Evolutionary conservation across 2,329 filamentous ascomycete genomes (phyloP), one percentile per base, ranked within the genome.

Genomic region (Epichloe gansuensis): DNA sequence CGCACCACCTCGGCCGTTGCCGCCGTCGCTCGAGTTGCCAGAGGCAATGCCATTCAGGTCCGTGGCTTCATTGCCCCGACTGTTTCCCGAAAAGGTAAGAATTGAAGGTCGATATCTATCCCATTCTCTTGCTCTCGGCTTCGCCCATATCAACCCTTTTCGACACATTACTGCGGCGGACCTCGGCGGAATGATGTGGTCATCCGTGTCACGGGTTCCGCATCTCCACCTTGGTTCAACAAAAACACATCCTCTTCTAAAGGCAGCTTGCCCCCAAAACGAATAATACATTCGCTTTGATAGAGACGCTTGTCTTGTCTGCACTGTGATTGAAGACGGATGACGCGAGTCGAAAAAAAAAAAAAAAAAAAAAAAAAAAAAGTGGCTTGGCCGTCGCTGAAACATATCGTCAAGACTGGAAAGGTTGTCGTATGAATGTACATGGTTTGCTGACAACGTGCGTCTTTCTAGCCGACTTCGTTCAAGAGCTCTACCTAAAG

Each of bases 401-500:
- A 31, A 4, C 3, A 31, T 31, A 8, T 31, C 3, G 31, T 31
- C 31, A 31, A 11, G 31, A 31, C 5, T 21, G 8, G n/a, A 25
- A 4, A 8, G 8, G 3, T 31, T 31, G 31, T 31, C 31, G 9
- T 31, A 11, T 11, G 8, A 8, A 31, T 31, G 31, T 8, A 8
- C 9, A 31, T 31, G 9, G 5, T 31, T n/a, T 47, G 21, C 45
- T 53, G 38, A 50, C 25, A 5, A 5, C 5, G 3, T 12, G 13
- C 15, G 21, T 34, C 11, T 34, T 47, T 52, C 28, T 68, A 97
- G 93, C 88, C 82, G 93, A 98, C 73, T 83, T 95, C 66, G 88
- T 98, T 64, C 93, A 97, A 75, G 91, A 97, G 70, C 82, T 98
- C 68, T 98, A 98, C 80, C 83, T 98, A 63, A 86, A 85, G 72